These are phyloP conservation scores for Daldinia childiae DNA, from an alignment of 495 filamentous ascomycete genomes.

Conservation along the genomic window DNA sequence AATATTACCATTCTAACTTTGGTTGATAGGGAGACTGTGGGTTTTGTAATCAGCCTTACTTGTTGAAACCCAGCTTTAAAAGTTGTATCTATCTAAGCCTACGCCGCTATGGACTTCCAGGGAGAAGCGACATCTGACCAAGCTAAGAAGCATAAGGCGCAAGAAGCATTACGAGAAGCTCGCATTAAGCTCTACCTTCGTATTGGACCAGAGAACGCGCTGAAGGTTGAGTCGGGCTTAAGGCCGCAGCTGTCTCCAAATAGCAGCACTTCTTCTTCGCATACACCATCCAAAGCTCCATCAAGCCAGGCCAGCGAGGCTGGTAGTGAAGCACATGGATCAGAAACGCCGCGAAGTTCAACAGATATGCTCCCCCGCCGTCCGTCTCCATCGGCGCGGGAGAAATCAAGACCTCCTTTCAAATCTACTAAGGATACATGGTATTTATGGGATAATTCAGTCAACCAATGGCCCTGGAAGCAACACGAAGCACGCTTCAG, in stretches of 20 bases:
- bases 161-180: background rate
- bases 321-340: background rate
- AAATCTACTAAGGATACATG: background rate
- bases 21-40: background rate
- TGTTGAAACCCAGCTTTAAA: background rate
- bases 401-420: background rate
- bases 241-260: background rate
- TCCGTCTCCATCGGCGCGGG: background rate
- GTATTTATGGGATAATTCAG: background rate
- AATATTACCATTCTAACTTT: background rate
- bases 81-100: background rate
- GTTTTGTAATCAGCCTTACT: background rate
- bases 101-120: background rate
- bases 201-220: background rate
- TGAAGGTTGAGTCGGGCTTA: background rate
- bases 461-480: background rate
- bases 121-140: background rate
- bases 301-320: background rate
- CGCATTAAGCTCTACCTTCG: background rate
- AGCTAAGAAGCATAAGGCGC: background rate
- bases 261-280: background rate
- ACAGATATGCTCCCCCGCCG: background rate
- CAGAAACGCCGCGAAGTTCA: background rate
- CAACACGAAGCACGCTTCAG: background rate
- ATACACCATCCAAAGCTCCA: background rate